Evolutionary conservation across 306 rosid genomes (phyloP).

Genomic region (Senna tora): DNA sequence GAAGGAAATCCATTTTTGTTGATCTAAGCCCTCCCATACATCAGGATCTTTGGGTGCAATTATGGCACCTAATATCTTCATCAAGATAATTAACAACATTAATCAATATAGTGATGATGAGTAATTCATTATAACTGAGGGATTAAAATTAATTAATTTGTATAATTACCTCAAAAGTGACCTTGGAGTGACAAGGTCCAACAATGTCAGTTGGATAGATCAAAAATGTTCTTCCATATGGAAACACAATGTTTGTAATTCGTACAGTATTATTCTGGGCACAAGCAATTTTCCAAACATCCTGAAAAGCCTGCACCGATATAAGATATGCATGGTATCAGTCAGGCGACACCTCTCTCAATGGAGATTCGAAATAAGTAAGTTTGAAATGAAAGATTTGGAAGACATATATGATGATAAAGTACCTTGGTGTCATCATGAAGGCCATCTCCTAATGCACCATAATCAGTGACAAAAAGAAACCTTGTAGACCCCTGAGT

Average conservation of each 20-base stretch:
- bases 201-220: slow-evolving; percentile 65
- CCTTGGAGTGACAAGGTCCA: slow-evolving; percentile 83
- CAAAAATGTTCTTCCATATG: slow-evolving; percentile 56
- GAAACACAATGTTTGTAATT: slow-evolving; percentile 51
- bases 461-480: slow-evolving; percentile 60
- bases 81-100: slow-evolving; percentile 12
- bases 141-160: no score
- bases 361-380: no score
- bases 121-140: no score
- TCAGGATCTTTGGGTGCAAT: slow-evolving; percentile 76
- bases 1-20: slow-evolving; percentile 76
- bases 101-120: no score
- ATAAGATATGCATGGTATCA: no score
- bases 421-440: slow-evolving; percentile 70
- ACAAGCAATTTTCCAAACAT: slow-evolving; percentile 77
- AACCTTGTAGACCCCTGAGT: slow-evolving; percentile 48
- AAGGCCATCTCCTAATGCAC: slow-evolving; percentile 79
- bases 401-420: no score
- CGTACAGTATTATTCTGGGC: slow-evolving; percentile 48
- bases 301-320: slow-evolving; percentile 61
- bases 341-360: no score
- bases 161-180: slow-evolving; percentile 60
- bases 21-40: slow-evolving; percentile 64
- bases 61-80: slow-evolving; percentile 71
- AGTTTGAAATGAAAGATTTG: no score